phyloP scores from a whole-genome alignment of 2,329 filamentous ascomycete species.

The Aureobasidium sp. region DNA sequence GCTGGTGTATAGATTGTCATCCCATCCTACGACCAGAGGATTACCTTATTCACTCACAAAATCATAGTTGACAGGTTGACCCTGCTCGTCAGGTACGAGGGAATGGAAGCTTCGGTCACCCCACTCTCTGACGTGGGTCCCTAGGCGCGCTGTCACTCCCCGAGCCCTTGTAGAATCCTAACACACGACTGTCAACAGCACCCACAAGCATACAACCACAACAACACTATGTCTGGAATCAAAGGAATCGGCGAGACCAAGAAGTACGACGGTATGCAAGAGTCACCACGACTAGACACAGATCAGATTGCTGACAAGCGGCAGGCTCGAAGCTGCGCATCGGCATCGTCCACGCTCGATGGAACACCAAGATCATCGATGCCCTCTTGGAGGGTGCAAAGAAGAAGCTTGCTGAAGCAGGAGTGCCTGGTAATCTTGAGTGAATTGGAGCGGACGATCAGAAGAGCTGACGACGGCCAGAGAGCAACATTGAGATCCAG shows the following conservation, averaged over 20 bases:
- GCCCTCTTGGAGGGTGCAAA: constrained; percentile 74
- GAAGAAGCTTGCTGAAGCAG: constrained; percentile 65
- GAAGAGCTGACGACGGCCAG: constrained; percentile 22
- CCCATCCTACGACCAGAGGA: too few relatives aligned
- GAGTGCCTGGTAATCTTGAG: constrained; percentile 48
- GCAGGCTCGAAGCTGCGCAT: constrained; percentile 61
- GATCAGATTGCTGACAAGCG: constrained; percentile 12
- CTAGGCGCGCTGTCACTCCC: too few relatives aligned
- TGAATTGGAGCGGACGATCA: too few relatives aligned
- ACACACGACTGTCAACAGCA: not conserved
- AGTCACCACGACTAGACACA: constrained; percentile 11
- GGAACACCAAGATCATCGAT: constrained; percentile 85
- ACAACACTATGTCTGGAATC: constrained; percentile 40
- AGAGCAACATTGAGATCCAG: constrained; percentile 81
- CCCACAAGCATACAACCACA: not conserved
- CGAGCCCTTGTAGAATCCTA: not conserved
- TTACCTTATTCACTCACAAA: too few relatives aligned
- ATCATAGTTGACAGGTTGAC: not conserved
- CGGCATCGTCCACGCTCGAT: constrained; percentile 91
- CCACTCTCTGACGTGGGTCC: not conserved
- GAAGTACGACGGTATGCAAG: constrained; percentile 43
- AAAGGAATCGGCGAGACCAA: constrained; percentile 56
- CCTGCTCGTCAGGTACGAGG: not conserved
- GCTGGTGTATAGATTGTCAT: too few relatives aligned
- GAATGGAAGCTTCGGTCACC: not conserved